These are phyloP conservation scores for Pestalotiopsis sp. DNA, from an alignment of 2,329 filamentous ascomycete species.

Conservation along the genomic window DNA sequence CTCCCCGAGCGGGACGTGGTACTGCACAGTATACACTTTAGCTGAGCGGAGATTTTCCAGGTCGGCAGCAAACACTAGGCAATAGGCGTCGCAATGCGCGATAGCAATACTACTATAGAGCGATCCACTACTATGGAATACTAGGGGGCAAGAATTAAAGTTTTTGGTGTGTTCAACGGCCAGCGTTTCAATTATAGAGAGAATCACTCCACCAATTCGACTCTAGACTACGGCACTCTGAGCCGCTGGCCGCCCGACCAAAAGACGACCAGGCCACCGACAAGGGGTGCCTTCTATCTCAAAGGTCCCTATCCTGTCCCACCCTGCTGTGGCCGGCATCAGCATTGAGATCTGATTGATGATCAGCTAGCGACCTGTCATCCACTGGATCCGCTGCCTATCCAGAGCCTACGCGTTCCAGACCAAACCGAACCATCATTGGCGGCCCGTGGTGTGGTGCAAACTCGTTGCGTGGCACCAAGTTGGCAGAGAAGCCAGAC, in stretches of 20 bases:
- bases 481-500: background rate
- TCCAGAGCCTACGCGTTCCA: background rate
- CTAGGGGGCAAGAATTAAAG: slow-evolving; percentile 1
- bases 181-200: slow-evolving; percentile 8
- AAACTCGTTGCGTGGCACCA: background rate
- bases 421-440: background rate
- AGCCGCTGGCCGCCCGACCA: background rate
- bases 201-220: background rate
- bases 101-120: background rate
- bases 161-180: slow-evolving; percentile 3
- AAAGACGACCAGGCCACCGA: background rate
- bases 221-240: background rate
- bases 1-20: background rate
- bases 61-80: background rate
- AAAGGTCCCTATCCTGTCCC: background rate
- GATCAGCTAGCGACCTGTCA: background rate
- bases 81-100: background rate
- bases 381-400: background rate
- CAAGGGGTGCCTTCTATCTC: background rate
- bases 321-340: background rate
- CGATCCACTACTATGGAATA: background rate
- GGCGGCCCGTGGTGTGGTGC: background rate
- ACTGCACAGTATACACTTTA: background rate
- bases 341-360: background rate
- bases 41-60: background rate